phyloP scores from a whole-genome alignment of 192 early-diverging fungal species.

The Lobosporangium transversale region DNA sequence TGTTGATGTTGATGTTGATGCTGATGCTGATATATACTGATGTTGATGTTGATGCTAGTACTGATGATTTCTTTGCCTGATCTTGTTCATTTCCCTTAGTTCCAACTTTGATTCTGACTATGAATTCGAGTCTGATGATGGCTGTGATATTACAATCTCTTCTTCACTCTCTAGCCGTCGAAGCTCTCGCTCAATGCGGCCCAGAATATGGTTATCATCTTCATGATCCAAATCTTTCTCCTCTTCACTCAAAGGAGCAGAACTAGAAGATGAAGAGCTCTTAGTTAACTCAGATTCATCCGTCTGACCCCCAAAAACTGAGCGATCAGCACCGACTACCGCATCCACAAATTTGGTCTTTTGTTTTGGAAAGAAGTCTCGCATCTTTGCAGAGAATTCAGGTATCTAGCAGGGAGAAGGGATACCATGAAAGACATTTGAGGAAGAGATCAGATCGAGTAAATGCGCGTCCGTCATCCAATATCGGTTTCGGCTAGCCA shows the following conservation, averaged over 20 bases:
- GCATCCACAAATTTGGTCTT: conserved; percentile 51
- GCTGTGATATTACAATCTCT: not conserved
- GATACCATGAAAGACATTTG: too few relatives aligned
- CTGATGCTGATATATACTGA: not conserved
- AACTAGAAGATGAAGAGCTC: not conserved
- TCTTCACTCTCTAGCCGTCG: conserved; percentile 27
- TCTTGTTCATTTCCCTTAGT: too few relatives aligned
- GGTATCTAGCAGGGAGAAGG: conserved; percentile 39
- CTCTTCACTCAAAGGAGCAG: conserved; percentile 3
- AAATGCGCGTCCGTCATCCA: too few relatives aligned
- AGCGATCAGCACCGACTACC: conserved; percentile 32
- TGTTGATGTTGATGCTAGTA: conserved; percentile 4
- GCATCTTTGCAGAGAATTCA: conserved; percentile 53
- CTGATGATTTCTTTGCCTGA: conserved; percentile 4
- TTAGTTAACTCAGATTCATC: not conserved
- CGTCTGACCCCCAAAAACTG: conserved; percentile 33
- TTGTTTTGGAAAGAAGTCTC: conserved; percentile 48
- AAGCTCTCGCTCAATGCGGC: conserved; percentile 35
- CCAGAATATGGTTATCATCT: conserved; percentile 36
- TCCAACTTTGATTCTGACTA: too few relatives aligned
- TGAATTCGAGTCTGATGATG: too few relatives aligned
- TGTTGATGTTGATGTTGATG: conserved; percentile 8
- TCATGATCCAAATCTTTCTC: conserved; percentile 47
- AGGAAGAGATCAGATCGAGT: not conserved
- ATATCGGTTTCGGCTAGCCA: too few relatives aligned